Conservation (phyloP, 208 protist species). For the Leishmania aethiopica region DNA sequence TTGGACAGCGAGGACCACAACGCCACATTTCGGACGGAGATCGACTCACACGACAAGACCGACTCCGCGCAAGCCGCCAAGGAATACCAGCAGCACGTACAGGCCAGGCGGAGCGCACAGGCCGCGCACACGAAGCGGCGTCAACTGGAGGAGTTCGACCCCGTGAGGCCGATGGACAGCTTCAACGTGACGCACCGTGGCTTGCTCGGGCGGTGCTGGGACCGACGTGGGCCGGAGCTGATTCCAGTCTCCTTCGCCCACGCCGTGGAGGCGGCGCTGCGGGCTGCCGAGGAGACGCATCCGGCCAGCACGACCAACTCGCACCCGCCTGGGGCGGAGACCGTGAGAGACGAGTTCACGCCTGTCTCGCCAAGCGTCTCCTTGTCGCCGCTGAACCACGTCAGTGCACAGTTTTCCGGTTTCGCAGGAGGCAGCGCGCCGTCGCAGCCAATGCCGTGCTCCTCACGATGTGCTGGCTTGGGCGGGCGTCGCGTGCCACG, state of each 20-base stretch:
- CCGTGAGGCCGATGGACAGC: constrained; percentile 56
- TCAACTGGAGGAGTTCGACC: constrained; percentile 61
- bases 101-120: constrained; percentile 37
- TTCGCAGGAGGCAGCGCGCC: background rate
- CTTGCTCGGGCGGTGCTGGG: constrained; percentile 79
- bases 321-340: background rate
- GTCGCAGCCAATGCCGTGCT: background rate
- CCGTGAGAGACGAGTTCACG: constrained; percentile 20
- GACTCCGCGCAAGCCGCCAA: constrained; percentile 50
- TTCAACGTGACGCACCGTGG: constrained; percentile 73
- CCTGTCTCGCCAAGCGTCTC: constrained; percentile 13
- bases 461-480: background rate
- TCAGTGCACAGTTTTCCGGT: background rate
- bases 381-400: constrained; percentile 7
- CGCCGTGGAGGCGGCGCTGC: constrained; percentile 24
- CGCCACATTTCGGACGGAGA: constrained; percentile 25
- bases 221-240: constrained; percentile 56
- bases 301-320: constrained; percentile 15
- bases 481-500: constrained; percentile 33
- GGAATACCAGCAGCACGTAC: constrained; percentile 56
- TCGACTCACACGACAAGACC: constrained; percentile 39
- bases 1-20: constrained; percentile 9
- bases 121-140: constrained; percentile 31
- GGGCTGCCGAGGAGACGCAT: constrained; percentile 14
- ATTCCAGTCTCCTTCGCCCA: constrained; percentile 43